Base-by-base conservation (phyloP, 805 yeast genomes). In the Lachancea quebecensis region DNA sequence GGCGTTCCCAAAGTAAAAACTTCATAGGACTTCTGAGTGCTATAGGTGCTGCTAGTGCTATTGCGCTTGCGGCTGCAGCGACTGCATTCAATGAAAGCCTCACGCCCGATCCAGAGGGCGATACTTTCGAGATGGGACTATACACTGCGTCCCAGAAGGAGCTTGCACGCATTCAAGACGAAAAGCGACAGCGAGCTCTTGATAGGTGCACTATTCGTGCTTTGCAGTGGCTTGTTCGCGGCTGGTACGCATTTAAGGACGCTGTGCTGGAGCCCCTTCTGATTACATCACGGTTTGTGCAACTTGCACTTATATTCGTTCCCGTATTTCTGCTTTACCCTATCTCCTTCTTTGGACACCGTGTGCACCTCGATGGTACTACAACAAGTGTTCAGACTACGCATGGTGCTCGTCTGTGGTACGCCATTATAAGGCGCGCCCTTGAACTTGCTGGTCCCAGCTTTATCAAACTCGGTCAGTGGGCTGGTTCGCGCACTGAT, bases 401-500 rank as follows among this genome's bases (percentile, higher is more conserved):
- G 30, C 58, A 73, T 2, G 96, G 96, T 0, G 76, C 85, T 1
- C 54, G 73, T 15, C 35, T 79, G 16, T 91, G 97, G 96, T 90
- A 76, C 64, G 65, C 66, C 43, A 65, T 79, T 39, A 66, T 91
- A 16, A 72, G 87, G 40, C 64, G 75, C 60, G 68, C 83, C 1
- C 78, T 93, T 47, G 96, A 91, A 63, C 50, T 70, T 14, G 96
- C 96, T 0, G 99, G 99, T 0, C 95, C 98, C 2, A 83, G 96
- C 3, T 93, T 85, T 60, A 81, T 85, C 46, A 85, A 87, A 64
- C 74, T 93, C 46, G 99, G 98, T 3, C 99, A 93, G 68, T 93
- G 99, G 99, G 99, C 99, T 0, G 97, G 97, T 2, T 85, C 96
- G 10, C 77, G 99, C 64, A 86, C 95, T 0, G 99, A 93, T 65